phyloP scores from a whole-genome alignment of 805 yeast genomes.

The Ogataea philodendri region DNA sequence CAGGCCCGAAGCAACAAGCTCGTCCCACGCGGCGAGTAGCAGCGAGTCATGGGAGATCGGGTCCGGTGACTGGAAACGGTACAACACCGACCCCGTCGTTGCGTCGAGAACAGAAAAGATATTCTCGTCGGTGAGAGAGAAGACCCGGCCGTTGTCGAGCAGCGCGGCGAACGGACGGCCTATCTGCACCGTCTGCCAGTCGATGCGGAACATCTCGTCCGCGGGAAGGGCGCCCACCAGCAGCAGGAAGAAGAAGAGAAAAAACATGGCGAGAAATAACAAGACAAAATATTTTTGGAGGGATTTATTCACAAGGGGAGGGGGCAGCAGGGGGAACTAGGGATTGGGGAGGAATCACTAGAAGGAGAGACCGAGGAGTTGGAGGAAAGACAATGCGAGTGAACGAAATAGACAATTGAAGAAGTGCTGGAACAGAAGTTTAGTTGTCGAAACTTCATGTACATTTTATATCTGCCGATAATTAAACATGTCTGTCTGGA shows the following conservation, averaged over 20 bases:
- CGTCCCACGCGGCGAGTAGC: constrained; percentile 14
- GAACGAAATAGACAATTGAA: too few relatives aligned
- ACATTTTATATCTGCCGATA: too few relatives aligned
- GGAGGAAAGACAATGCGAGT: too few relatives aligned
- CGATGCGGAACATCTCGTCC: constrained; percentile 54
- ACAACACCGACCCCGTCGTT: constrained; percentile 27
- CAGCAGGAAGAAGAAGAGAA: constrained; percentile 10
- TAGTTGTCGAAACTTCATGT: too few relatives aligned
- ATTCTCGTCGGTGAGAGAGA: constrained; percentile 29
- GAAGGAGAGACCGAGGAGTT: neutral
- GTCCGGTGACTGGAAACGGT: constrained; percentile 32
- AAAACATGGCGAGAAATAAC: constrained; percentile 4
- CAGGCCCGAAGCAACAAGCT: constrained; percentile 16
- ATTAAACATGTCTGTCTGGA: too few relatives aligned
- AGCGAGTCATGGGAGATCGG: constrained; percentile 11
- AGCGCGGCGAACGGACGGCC: constrained; percentile 36
- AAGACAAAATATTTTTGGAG: neutral
- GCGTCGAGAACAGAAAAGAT: constrained; percentile 29
- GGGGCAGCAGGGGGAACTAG: too few relatives aligned
- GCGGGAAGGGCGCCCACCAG: constrained; percentile 23
- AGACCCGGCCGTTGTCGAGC: constrained; percentile 18
- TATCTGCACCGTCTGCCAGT: constrained; percentile 51
- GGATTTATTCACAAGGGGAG: neutral
- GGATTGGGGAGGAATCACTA: neutral
- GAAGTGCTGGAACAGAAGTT: too few relatives aligned